phyloP scores from a whole-genome alignment of 805 yeast genomes.

The Candida montana region DNA sequence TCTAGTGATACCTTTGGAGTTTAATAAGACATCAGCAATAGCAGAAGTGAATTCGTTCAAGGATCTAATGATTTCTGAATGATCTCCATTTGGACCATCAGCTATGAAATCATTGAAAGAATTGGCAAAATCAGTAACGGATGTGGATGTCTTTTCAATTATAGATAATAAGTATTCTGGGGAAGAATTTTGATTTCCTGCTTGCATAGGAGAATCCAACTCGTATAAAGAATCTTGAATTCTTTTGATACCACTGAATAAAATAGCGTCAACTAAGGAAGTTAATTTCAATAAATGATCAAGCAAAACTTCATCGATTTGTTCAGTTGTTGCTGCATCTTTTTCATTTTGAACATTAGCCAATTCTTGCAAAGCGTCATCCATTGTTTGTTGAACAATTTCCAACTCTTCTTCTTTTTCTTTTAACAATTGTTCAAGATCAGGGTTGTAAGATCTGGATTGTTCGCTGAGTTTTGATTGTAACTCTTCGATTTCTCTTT shows the following conservation, averaged over 20 bases:
- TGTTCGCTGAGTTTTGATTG: constrained; percentile 30
- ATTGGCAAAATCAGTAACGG: constrained; percentile 76
- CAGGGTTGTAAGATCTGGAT: constrained; percentile 20
- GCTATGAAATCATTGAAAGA: constrained; percentile 70
- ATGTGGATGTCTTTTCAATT: constrained; percentile 61
- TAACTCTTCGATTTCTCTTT: constrained; percentile 52
- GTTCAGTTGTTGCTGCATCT: constrained; percentile 50
- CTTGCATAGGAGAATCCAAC: constrained; percentile 73
- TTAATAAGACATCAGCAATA: constrained; percentile 55
- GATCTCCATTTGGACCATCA: constrained; percentile 68
- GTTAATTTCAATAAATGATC: constrained; percentile 45
- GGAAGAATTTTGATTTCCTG: constrained; percentile 72
- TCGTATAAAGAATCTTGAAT: constrained; percentile 69
- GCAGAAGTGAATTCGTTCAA: constrained; percentile 60
- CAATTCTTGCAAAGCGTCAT: constrained; percentile 58
- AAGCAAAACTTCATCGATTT: constrained; percentile 47
- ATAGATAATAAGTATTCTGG: constrained; percentile 64
- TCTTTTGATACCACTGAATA: constrained; percentile 62
- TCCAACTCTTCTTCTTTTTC: constrained; percentile 78
- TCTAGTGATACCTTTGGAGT: constrained; percentile 64
- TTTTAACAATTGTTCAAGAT: constrained; percentile 41
- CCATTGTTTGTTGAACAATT: constrained; percentile 74
- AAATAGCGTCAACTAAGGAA: constrained; percentile 62
- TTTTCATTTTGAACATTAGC: constrained; percentile 44
- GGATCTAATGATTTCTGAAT: constrained; percentile 52